These are phyloP conservation scores for Phanerochaete carnosa DNA, from an alignment of 768 basidiomycete species.

Conservation along the genomic window DNA sequence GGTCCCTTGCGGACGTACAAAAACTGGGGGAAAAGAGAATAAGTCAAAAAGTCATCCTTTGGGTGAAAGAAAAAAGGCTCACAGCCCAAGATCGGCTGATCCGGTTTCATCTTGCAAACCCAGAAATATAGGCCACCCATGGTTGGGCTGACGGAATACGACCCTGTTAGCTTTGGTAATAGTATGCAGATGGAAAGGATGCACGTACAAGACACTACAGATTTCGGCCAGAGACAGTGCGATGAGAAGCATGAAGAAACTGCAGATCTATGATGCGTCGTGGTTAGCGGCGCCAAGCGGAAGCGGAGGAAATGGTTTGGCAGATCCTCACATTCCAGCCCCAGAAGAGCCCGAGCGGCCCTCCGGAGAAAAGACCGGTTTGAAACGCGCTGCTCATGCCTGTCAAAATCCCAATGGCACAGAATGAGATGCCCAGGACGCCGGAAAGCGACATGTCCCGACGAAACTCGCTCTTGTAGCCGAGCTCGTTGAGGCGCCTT, in stretches of 20 bases:
- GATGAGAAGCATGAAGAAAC: slow-evolving; percentile 55
- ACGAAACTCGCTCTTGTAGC: slow-evolving; percentile 54
- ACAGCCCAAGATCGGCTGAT: slow-evolving; percentile 51
- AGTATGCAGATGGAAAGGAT: too few relatives aligned
- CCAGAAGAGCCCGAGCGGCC: slow-evolving; percentile 57
- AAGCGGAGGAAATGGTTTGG: neutral
- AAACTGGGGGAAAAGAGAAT: slow-evolving; percentile 10
- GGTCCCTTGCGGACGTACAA: neutral
- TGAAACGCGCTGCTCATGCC: slow-evolving; percentile 62
- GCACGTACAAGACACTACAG: slow-evolving; percentile 52
- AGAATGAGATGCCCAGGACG: slow-evolving; percentile 58
- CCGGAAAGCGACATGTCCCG: slow-evolving; percentile 59
- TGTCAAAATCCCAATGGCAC: slow-evolving; percentile 57
- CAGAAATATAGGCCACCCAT: slow-evolving; percentile 62
- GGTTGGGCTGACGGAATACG: slow-evolving; percentile 42
- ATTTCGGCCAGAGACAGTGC: slow-evolving; percentile 56
- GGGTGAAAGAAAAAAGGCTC: slow-evolving; percentile 12
- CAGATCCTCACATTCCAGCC: slow-evolving; percentile 50
- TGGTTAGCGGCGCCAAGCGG: neutral
- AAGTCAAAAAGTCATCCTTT: neutral
- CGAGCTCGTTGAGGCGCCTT: slow-evolving; percentile 45
- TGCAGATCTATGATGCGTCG: slow-evolving; percentile 40
- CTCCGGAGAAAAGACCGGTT: slow-evolving; percentile 55
- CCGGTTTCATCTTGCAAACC: slow-evolving; percentile 60
- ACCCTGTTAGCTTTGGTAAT: too few relatives aligned